These are phyloP conservation scores for Salix dunnii DNA, from an alignment of 345 rosid species.

Conservation along the genomic window DNA sequence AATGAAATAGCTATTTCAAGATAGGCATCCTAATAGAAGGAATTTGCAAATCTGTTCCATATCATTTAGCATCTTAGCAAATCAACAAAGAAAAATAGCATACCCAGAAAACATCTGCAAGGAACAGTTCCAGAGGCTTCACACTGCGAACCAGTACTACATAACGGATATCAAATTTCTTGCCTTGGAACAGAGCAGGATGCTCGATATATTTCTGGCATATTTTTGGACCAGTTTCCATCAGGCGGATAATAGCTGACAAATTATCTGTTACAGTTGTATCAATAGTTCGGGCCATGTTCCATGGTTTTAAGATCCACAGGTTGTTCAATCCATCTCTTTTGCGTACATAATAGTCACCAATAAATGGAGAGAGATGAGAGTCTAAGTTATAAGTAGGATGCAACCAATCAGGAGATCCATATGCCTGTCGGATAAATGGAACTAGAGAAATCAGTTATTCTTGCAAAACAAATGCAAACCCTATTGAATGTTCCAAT, in stretches of 20 bases:
- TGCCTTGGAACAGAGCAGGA: constrained; percentile 76
- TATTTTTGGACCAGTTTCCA: constrained; percentile 99
- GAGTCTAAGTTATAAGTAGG: constrained; percentile 86
- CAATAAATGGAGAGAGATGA: constrained; percentile 72
- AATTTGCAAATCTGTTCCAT: too few species aligned
- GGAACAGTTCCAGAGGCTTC: constrained; percentile 71
- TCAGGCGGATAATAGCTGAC: constrained; percentile 79
- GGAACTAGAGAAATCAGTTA: constrained; percentile 11
- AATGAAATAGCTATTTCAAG: not conserved
- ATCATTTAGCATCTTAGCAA: not conserved
- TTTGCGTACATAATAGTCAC: constrained; percentile 64
- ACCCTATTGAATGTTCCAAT: not conserved
- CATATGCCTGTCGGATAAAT: constrained; percentile 57
- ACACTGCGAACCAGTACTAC: constrained; percentile 68
- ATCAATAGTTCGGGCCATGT: constrained; percentile 95
- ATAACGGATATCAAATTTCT: constrained; percentile 86
- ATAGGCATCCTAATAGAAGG: too few species aligned
- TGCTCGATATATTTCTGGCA: constrained; percentile 96
- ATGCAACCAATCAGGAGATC: constrained; percentile 83
- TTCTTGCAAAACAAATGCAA: not conserved
- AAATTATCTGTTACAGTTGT: constrained; percentile 74
- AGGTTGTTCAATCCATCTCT: constrained; percentile 61
- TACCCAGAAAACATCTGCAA: constrained; percentile 90
- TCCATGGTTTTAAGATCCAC: constrained; percentile 98
- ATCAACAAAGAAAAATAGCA: constrained; percentile 6